A percentile compares a stretch with the other conserved stretches of the same genome.
These are phyloP conservation scores for Cordyceps farinosa DNA, from an alignment of 2,329 filamentous ascomycete species.

Conservation along the genomic window DNA sequence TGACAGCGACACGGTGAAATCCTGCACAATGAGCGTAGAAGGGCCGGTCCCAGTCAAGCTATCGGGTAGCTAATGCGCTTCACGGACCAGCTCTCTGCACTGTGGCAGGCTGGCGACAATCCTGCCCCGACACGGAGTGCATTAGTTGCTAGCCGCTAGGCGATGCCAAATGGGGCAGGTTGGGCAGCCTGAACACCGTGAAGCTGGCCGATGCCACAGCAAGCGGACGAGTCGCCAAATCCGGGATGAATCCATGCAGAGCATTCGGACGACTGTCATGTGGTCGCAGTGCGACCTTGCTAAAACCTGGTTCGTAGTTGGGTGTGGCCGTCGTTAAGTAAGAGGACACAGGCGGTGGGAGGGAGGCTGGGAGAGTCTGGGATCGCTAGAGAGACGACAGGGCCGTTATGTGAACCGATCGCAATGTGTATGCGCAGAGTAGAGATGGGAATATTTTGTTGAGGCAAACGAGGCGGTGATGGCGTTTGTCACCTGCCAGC, in stretches of 20 bases:
- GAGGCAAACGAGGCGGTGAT: no score
- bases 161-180: not conserved
- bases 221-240: conserved; percentile 3
- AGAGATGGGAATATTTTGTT: not conserved
- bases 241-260: not conserved
- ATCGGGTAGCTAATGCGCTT: not conserved
- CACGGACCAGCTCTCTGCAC: not conserved
- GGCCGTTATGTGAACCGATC: not conserved
- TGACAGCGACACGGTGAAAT: not conserved
- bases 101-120: not conserved
- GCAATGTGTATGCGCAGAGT: not conserved
- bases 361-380: not conserved
- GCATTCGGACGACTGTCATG: not conserved
- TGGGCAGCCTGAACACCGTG: not conserved
- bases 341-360: not conserved
- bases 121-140: not conserved
- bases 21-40: not conserved
- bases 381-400: not conserved
- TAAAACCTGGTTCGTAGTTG: not conserved
- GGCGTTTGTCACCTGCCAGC: not conserved
- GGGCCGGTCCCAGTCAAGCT: not conserved
- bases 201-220: not conserved
- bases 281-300: not conserved
- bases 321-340: not conserved
- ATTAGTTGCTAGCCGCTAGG: not conserved